These are phyloP conservation scores for Bathelium albidoporum DNA, from an alignment of 495 filamentous ascomycete species.

Conservation along the genomic window DNA sequence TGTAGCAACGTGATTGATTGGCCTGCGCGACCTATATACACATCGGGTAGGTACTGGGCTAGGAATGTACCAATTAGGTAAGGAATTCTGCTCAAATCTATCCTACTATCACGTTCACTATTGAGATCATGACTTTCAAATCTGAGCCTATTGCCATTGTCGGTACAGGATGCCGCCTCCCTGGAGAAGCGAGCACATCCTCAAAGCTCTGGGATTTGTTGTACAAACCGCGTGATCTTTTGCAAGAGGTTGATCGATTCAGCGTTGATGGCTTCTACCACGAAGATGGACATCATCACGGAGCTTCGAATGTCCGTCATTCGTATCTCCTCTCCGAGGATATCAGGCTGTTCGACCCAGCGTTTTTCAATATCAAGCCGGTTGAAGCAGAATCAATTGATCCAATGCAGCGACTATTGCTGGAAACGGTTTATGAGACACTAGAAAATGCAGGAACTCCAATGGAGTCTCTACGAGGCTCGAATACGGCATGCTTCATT, in stretches of 20 bases:
- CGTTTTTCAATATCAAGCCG: slow-evolving; percentile 6
- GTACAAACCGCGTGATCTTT: background rate
- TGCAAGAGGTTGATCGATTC: slow-evolving; percentile 9
- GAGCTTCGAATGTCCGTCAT: background rate
- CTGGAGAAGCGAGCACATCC: background rate
- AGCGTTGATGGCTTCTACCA: slow-evolving; percentile 25
- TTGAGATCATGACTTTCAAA: background rate
- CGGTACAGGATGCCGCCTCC: background rate
- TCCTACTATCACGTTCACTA: background rate
- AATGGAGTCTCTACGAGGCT: background rate
- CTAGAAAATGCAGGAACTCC: background rate
- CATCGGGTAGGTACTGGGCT: background rate
- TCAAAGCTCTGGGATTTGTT: slow-evolving; percentile 3
- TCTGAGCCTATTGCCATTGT: background rate
- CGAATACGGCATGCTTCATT: background rate
- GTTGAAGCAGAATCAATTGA: slow-evolving; percentile 6
- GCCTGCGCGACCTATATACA: background rate
- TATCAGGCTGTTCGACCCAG: background rate
- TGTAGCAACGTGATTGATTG: background rate
- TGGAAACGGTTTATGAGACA: slow-evolving; percentile 5
- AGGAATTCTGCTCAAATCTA: background rate
- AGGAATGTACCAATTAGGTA: background rate
- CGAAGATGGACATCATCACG: slow-evolving; percentile 12
- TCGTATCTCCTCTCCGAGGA: slow-evolving; percentile 5
- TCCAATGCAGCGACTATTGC: slow-evolving; percentile 1